Evolutionary conservation across 2,329 filamentous ascomycete species (phyloP), one percentile per base, ranked within the genome.

Genomic region (Diplocarpon mali): DNA sequence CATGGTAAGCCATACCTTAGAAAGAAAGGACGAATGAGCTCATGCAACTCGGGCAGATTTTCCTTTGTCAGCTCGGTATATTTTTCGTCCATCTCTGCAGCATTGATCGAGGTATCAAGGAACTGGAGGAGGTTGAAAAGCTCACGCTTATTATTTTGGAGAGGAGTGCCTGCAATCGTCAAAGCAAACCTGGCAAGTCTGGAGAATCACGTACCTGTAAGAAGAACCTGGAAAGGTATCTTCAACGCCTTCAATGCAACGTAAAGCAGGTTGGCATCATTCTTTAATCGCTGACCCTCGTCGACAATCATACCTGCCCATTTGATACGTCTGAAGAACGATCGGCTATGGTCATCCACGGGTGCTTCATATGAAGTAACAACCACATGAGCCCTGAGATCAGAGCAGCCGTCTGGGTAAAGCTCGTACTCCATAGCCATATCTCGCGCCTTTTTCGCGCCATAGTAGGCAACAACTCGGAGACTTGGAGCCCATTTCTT

Each of bases 91-190:
- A 96, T 68, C 15, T 73, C 65, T 29, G 76, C 76, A 0, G 92
- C 89, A 54, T 88, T 66, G 46, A 78, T 75, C 38, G 71, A 67
- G 1, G 67, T 69, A 58, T 98, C 88, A 35, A 95, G 74, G 62
- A 98, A 98, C 53, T 96, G 90, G 3, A 98, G 67, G n/a, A 98
- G 71, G 59, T 95, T 98, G 69, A 96, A 96, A 0, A 98, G 69
- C 62, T 98, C 92, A 38, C 88, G 76, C 54, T 87, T 85, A 61
- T 95, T 96, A 65, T 98, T 98, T 57, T 98, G 92, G 11, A 98
- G 67, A 0, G 92, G 92, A 0, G 92, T 98, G 2, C 80, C 54
- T 55, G 28, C 30, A 12, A 12, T 5, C 10, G n/a, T 32, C 30
- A 32, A 14, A 12, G 3, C 20, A 20, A 15, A 24, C 24, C 20